Evolutionary conservation across 768 basidiomycete species (phyloP).

Genomic region (Filobasidium floriforme): DNA sequence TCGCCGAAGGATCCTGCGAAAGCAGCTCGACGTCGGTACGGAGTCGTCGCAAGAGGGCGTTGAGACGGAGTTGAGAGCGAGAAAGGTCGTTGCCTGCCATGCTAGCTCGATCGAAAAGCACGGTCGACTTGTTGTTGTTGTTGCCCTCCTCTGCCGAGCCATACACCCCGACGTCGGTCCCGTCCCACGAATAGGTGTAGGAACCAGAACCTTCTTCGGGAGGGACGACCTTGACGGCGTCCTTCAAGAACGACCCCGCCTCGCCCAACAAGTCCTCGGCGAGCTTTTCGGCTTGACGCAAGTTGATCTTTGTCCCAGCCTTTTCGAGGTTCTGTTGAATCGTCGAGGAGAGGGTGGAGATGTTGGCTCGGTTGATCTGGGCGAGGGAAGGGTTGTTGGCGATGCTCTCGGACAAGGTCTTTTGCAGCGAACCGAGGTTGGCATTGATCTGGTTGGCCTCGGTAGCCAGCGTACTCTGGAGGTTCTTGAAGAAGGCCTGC

Average conservation of each 20-base stretch:
- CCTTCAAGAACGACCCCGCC: constrained; percentile 60
- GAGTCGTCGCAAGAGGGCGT: constrained; percentile 65
- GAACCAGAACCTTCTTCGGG: constrained; percentile 53
- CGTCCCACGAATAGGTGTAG: constrained; percentile 58
- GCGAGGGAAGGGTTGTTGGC: constrained; percentile 24
- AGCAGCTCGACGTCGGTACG: constrained; percentile 68
- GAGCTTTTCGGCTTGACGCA: constrained; percentile 51
- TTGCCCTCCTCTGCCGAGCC: constrained; percentile 37
- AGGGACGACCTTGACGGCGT: constrained; percentile 87
- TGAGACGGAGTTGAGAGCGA: constrained; percentile 54
- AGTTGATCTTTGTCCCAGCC: constrained; percentile 37
- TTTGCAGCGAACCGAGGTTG: constrained; percentile 32
- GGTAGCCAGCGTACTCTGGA: constrained; percentile 32
- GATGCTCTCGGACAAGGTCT: constrained; percentile 26
- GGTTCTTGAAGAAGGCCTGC: constrained; percentile 19
- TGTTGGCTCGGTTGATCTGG: constrained; percentile 36
- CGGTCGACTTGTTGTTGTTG: constrained; percentile 8
- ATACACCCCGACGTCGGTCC: constrained; percentile 58
- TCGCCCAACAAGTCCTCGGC: constrained; percentile 58
- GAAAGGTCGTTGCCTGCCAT: constrained; percentile 50
- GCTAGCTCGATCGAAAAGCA: constrained; percentile 28
- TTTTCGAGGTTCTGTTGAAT: constrained; percentile 60
- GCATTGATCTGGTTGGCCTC: constrained; percentile 24
- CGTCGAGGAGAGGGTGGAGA: constrained; percentile 61
- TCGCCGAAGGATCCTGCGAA: constrained; percentile 64